Evolutionary conservation across 495 filamentous ascomycete genomes (phyloP).

Genomic region (Cenococcum geophilum): DNA sequence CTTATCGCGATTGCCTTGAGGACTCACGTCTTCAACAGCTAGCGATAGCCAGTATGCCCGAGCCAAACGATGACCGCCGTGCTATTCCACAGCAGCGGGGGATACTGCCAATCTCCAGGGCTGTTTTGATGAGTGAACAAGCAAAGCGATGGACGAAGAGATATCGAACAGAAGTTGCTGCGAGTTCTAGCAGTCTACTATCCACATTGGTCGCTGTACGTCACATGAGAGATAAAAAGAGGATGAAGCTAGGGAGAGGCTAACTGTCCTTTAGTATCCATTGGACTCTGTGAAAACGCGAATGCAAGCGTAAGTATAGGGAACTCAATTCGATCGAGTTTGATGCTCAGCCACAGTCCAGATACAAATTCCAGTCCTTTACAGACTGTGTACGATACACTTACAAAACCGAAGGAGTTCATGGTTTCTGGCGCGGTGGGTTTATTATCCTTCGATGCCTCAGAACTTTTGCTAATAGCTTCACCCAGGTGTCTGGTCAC

Average conservation of each 20-base stretch:
- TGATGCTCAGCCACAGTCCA: conserved; percentile 31
- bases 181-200: conserved; percentile 64
- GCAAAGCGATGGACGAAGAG: conserved; percentile 60
- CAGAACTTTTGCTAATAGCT: conserved; percentile 2
- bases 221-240: neutral
- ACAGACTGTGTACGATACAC: conserved; percentile 64
- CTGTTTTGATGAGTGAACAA: conserved; percentile 36
- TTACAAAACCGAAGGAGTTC: conserved; percentile 62
- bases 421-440: conserved; percentile 73
- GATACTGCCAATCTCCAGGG: conserved; percentile 17
- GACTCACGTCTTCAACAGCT: conserved; percentile 48
- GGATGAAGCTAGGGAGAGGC: neutral
- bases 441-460: conserved; percentile 8
- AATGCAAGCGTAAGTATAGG: conserved; percentile 58
- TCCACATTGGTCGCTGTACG: conserved; percentile 63
- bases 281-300: conserved; percentile 81
- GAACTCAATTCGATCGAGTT: neutral
- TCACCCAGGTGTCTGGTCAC: conserved; percentile 62
- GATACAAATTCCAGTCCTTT: conserved; percentile 65
- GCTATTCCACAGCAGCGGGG: conserved; percentile 9
- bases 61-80: conserved; percentile 31
- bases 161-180: conserved; percentile 75
- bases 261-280: conserved; percentile 52
- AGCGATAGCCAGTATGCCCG: conserved; percentile 47
- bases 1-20: conserved; percentile 55